Base-by-base conservation (phyloP, 73 alveolate genomes). In the Paramecium primaurelia region DNA sequence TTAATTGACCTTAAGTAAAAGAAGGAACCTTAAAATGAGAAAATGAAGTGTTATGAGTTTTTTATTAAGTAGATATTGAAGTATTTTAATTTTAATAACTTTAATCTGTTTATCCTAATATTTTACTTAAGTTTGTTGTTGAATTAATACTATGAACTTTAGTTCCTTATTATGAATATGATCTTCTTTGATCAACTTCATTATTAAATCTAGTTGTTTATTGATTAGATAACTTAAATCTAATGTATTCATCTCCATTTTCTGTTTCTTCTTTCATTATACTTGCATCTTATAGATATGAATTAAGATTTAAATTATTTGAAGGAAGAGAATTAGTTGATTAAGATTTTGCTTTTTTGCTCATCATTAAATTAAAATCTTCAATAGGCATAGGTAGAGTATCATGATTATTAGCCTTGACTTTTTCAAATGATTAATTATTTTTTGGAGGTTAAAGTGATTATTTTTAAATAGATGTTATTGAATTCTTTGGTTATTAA, bases 11-110 rank as follows among this genome's bases (percentile, higher is more conserved):
- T 44, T 40, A 49, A 45, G 77, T 80, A 49, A 80, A 80, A 5
- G 73, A 22, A 4, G 91, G 91, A 38, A 80, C 91, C 28, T 80
- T 80, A 37, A 73, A 73, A 34, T 73, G 87, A 1, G 71, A 32
- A 80, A 80, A 80, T 45, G 91, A 80, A 2, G 91, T 80, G 16
- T 80, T 80, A 73, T 73, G 58, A 12, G 87, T 73, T 44, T 73
- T 73, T 73, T 37, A 73, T 40, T 73, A 64, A 12, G 84, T 64
- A 32, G 84, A 64, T 12, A 64, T 20, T 1, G 88, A 42, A 45
- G 91, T 49, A 12, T n/a, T 42, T 44, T 80, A 80, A 38, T 80
- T 80, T 47, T 40, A 80, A 80, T 80, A 80, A 80, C 75, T 80
- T 32, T 28, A 10, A 32, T 80, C 91, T 20, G 22, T 45, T 16